phyloP scores from a whole-genome alignment of 257 asterid species.

The Penstemon newberryi region DNA sequence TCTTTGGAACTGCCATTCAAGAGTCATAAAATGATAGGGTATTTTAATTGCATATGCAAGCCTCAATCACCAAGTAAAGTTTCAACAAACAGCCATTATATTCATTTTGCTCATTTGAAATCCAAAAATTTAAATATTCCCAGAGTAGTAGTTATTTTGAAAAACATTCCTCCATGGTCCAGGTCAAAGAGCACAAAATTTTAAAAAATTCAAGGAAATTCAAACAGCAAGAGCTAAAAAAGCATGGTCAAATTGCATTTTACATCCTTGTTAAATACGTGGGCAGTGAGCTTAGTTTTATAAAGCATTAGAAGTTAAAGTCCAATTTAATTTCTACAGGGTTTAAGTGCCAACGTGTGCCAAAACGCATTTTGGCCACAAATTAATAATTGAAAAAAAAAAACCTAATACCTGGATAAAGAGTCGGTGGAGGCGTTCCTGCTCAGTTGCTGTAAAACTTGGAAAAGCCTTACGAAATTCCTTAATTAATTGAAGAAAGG shows the following conservation, averaged over 20 bases:
- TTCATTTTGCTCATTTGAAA: not conserved
- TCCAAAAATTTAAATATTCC: slow-evolving; percentile 4
- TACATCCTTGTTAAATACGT: too few species aligned
- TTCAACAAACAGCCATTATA: not conserved
- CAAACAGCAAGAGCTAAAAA: not conserved
- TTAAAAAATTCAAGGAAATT: not conserved
- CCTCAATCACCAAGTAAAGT: too few species aligned
- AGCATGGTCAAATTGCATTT: too few species aligned
- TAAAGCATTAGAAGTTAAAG: too few species aligned
- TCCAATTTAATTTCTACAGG: too few species aligned
- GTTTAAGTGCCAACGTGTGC: too few species aligned
- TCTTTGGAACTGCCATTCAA: not conserved
- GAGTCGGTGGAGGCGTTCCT: slow-evolving; percentile 45
- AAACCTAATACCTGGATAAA: slow-evolving; percentile 38
- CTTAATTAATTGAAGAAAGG: slow-evolving; percentile 22
- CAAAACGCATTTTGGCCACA: too few species aligned
- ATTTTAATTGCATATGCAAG: too few species aligned
- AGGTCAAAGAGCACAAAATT: not conserved
- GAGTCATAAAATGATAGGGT: not conserved
- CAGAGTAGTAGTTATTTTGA: not conserved
- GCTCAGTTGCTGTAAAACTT: slow-evolving; percentile 41
- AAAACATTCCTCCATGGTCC: not conserved
- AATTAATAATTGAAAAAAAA: not conserved
- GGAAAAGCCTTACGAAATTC: slow-evolving; percentile 47
- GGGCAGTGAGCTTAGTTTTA: too few species aligned